Evolutionary conservation across 495 filamentous ascomycete species (phyloP), one percentile per base, ranked within the genome.

Genomic region (Tetracladium setigerum): DNA sequence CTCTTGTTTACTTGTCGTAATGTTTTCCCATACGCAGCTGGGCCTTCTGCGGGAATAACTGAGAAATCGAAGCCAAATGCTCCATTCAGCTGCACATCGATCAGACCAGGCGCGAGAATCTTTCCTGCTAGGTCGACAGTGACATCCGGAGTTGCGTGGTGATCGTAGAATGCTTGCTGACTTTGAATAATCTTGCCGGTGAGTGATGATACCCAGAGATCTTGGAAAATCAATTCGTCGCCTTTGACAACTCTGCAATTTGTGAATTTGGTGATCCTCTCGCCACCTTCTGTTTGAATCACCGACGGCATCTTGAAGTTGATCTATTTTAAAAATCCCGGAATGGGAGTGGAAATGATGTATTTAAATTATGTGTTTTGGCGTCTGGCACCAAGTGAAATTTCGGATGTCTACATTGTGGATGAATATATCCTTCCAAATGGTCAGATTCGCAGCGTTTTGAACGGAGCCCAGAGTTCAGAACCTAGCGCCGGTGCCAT

Each of bases 21-120:
- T 14, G 76, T 78, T 56, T 84, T 79, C 38, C 74, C 71, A 60
- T 91, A 94, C 38, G 71, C 67, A 12, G 76, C 70, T 33, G 76
- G 70, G 36, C 81, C 73, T n/a, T 81, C 74, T 7, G 3, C 22
- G 5, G 83, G 77, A 1, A 86, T 67, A 1, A 73, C 68, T 1
- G 86, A 89, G 62, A 91, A 91, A 66, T 92, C 86, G 67, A 91
- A 88, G 38, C 88, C 87, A 50, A 84, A 84, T 5, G 82, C 86
- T 35, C 88, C 88, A 56, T 95, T 95, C 38, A 91, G 73, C 59
- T 95, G 88, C 39, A 85, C 80, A 56, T 95, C 88, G 56, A 94
- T 87, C 54, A 92, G 74, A 12, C 87, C 88, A 0, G 87, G 86
- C 11, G 85, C 77, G 17, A 95, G 54, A 55, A 92, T 88, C 50